Base-by-base conservation (phyloP, 805 yeast species). In the Wickerhamiella bombiphila region DNA sequence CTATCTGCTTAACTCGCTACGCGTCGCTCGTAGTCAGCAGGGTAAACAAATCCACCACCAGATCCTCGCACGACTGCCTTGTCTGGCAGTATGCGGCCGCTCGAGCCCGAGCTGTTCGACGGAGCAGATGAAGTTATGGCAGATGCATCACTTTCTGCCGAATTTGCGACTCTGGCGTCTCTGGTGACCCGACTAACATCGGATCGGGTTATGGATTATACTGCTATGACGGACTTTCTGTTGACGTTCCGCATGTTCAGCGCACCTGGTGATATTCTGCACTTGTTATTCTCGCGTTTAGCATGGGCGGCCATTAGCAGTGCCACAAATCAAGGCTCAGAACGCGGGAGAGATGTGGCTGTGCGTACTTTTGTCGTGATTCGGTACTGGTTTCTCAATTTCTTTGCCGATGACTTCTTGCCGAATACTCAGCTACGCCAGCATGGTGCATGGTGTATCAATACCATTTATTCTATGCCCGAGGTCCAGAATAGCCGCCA, bases 381-480 rank as follows among this genome's bases (percentile, higher is more conserved):
- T 31, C 70, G 96, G 51, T 94, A 82, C 60, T 88, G 97, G 94
- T 56, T 88, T 15, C 58, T 81, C 42, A 88, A 86, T 56, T 86
- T 81, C 55, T 91, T 83, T 50, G 67, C 74, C 30, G 88, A 81
- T 53, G 97, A 91, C 56, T 91, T 86, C 54, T 61, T 77, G 19
- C 57, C 69, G 13, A 64, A 70, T 34, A 48, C 59, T 16, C 63
- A 66, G 38, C 57, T 78, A 24, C 60, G 85, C 38, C 45, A 49
- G 17, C 47, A 56, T 18, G 66, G 73, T 40, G 50, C 49, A 17
- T 29, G 41, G 31, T 39, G 46, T 13, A 45, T 74, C 29, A 66
- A 70, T 53, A 59, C 37, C 8, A 7, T 16, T 11, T 30, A 30
- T 15, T 20, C 22, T 7, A 6, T 5, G 11, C 35, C 22, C 18